Base-by-base conservation (phyloP, 2,329 filamentous ascomycete species). In the Aspergillus cejpii region DNA sequence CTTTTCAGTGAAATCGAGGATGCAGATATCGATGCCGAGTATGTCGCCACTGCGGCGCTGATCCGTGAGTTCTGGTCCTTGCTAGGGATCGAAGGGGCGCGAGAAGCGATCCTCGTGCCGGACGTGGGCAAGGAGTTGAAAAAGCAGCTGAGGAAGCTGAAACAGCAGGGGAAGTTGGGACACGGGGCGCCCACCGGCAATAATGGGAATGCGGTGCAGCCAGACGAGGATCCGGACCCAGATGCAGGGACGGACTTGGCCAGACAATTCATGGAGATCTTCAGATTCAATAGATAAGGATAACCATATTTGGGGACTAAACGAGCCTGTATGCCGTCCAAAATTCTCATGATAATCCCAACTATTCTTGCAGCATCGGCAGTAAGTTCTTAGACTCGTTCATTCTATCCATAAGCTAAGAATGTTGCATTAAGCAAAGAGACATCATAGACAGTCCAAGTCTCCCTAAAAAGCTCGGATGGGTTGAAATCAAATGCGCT, bases 191-290 rank as follows among this genome's bases (percentile, higher is more conserved):
- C 11, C 20, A 49, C 27, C 41, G 47, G 34, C 34, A 50, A 48
- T 44, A 44, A 44, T 19, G 49, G 23, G 19, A 21, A 43, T 36
- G 52, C 43, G 44, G 40, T 46, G 21, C 51, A 51, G 17, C 11
- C 33, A 39, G 62, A 63, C 10, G 57, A 60, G 38, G 63, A 64
- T 37, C 53, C 58, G 12, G 60, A 66, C 56, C 54, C 59, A n/a
- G 52, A 64, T 44, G 59, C 61, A 21, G 67, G 66, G 1, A 59
- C 60, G 24, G 68, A 71, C 61, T 51, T 70, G 47, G 67, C 67
- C 17, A 67, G 67, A 48, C 68, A 71, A 52, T 71, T 68, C 49
- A 70, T 71, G 66, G 68, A 71, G 55, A 64, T 70, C 39, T 61
- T 71, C 47, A 60, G 66, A 27, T 70, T 71, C 39, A 70, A 66